Percentiles rank a stretch among this genome's conserved stretches.
These are phyloP conservation scores for Ophiocordyceps sinensis DNA, from an alignment of 2,329 filamentous ascomycete species.

Conservation along the genomic window DNA sequence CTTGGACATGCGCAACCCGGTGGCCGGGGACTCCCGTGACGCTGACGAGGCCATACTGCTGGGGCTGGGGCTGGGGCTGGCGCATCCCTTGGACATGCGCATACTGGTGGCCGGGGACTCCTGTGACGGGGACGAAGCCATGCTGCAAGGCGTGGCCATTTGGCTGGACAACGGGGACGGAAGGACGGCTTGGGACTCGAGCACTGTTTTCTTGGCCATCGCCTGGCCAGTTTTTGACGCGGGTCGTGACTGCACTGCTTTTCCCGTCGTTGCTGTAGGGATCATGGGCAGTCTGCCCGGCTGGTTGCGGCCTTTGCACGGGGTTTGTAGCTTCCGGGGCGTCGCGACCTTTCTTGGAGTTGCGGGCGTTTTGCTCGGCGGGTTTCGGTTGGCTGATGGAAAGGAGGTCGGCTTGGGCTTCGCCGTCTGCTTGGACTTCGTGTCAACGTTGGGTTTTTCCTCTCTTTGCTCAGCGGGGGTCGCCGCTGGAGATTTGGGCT, in stretches of 20 bases:
- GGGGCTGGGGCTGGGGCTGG: too few species aligned
- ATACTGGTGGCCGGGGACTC: not conserved
- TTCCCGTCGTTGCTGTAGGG: not conserved
- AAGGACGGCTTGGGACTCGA: not conserved
- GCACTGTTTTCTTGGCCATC: not conserved
- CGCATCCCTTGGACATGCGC: not conserved
- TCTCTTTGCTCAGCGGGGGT: slow-evolving; percentile 12
- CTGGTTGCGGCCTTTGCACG: not conserved
- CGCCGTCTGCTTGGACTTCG: slow-evolving; percentile 12
- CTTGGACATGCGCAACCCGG: not conserved
- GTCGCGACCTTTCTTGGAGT: not conserved
- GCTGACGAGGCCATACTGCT: not conserved
- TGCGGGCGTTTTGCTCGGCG: not conserved
- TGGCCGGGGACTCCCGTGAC: not conserved
- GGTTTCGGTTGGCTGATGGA: not conserved
- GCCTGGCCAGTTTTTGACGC: not conserved
- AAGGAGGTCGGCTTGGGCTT: slow-evolving; percentile 5
- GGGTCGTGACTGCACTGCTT: not conserved
- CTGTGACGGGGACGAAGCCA: not conserved
- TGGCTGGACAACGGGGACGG: not conserved
- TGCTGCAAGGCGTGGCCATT: not conserved
- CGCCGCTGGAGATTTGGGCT: slow-evolving; percentile 9
- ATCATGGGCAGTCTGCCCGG: not conserved
- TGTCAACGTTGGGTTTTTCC: slow-evolving; percentile 18
- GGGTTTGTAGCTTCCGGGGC: not conserved